Evolutionary conservation across 345 rosid species (phyloP).

Genomic region (Brassica carinata): DNA sequence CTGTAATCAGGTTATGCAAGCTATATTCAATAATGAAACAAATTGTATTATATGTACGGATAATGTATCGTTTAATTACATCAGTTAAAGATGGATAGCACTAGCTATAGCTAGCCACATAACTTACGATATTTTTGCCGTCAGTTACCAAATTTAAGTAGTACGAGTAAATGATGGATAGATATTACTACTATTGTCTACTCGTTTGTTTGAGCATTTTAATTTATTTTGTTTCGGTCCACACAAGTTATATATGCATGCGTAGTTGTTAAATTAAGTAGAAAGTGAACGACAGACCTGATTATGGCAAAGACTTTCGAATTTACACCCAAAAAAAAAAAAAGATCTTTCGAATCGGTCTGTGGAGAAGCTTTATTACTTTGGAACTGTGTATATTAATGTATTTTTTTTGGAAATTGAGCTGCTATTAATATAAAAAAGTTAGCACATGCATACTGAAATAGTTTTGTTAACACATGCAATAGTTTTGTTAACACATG

Average conservation of each 20-base stretch:
- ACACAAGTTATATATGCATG: neutral
- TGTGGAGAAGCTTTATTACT: neutral
- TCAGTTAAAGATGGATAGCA: neutral
- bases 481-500: neutral
- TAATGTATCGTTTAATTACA: neutral
- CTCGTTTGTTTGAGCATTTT: neutral
- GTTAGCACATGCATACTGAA: neutral
- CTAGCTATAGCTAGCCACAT: neutral
- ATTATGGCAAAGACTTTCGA: neutral
- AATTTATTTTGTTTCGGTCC: neutral
- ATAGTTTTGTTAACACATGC: neutral
- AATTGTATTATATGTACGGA: neutral
- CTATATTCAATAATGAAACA: conserved; percentile 6
- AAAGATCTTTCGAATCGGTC: neutral
- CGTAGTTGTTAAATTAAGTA: neutral
- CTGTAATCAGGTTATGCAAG: conserved; percentile 6
- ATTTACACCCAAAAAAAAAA: too few relatives aligned
- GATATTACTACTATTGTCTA: neutral
- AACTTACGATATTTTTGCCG: neutral
- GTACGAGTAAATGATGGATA: neutral
- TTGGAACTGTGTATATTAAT: neutral
- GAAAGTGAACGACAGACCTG: neutral
- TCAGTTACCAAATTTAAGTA: neutral
- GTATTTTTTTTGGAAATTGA: neutral
- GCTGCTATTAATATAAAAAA: neutral